Evolutionary conservation across 768 basidiomycete genomes (phyloP).

Genomic region (Calvatia gigantea): DNA sequence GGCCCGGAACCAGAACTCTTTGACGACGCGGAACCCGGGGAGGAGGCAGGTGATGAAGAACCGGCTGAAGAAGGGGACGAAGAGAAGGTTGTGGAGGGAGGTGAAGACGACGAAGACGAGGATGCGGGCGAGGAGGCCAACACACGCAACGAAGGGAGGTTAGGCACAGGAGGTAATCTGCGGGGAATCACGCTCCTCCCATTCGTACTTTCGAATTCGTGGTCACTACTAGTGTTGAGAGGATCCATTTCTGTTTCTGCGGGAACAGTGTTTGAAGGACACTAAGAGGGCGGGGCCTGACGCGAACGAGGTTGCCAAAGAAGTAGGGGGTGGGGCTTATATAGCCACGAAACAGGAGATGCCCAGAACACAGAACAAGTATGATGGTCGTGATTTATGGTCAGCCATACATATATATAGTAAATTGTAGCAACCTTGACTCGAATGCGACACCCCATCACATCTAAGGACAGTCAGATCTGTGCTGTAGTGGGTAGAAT

Average conservation of each 20-base stretch:
- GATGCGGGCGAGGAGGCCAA: not conserved
- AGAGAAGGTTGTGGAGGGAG: not conserved
- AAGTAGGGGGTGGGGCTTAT: not conserved
- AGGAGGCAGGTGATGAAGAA: not conserved
- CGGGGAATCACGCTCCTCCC: slow-evolving; percentile 8
- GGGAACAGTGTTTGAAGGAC: not conserved
- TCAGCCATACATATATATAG: slow-evolving; percentile 7
- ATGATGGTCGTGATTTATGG: not conserved
- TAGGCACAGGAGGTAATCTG: slow-evolving; percentile 6
- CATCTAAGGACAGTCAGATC: not conserved
- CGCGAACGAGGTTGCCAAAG: not conserved
- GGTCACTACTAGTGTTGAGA: not conserved
- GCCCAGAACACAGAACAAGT: not conserved
- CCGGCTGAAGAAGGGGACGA: not conserved
- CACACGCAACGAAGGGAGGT: not conserved
- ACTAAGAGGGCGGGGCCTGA: not conserved
- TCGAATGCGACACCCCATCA: not conserved
- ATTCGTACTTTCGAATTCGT: not conserved
- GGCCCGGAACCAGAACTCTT: not conserved
- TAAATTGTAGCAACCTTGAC: slow-evolving; percentile 1
- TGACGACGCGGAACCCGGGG: slow-evolving; percentile 1
- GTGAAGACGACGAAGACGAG: slow-evolving; percentile 4
- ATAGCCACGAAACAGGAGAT: not conserved
- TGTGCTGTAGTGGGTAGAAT: slow-evolving; percentile 13
- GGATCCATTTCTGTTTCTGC: not conserved